Evolutionary conservation across 106 monocot genomes (phyloP).

Genomic region (Dioscorea dumetorum): DNA sequence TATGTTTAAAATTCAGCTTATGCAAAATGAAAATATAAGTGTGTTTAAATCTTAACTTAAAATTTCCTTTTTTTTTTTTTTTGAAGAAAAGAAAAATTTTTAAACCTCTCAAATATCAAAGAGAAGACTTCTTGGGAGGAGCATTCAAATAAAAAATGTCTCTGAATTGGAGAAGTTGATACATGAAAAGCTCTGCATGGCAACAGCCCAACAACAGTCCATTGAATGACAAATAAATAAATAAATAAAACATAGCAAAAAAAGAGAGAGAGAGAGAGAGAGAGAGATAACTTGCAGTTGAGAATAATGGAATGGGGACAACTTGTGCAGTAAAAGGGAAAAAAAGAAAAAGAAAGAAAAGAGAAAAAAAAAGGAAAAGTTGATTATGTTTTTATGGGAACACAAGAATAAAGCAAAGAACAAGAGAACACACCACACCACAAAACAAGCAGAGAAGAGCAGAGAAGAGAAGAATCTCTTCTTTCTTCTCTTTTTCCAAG

Average conservation of each 20-base stretch:
- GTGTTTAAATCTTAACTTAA: too few relatives aligned
- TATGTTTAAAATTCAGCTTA: too few relatives aligned
- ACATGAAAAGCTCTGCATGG: too few relatives aligned
- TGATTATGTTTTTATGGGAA: neutral
- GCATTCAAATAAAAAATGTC: too few relatives aligned
- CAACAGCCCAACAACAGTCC: neutral
- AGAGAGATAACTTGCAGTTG: neutral
- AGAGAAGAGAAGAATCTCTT: neutral
- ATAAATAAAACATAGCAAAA: neutral
- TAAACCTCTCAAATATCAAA: too few relatives aligned
- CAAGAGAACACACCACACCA: neutral
- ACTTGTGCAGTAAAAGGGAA: neutral
- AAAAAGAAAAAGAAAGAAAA: too few relatives aligned
- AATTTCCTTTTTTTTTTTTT: too few relatives aligned
- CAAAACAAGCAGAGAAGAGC: neutral
- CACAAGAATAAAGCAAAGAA: conserved; percentile 1
- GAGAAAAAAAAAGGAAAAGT: neutral
- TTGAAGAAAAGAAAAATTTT: too few relatives aligned
- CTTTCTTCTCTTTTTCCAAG: neutral
- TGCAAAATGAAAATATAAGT: too few relatives aligned
- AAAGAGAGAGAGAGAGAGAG: neutral
- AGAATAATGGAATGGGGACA: neutral
- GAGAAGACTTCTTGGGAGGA: too few relatives aligned
- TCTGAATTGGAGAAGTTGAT: too few relatives aligned
- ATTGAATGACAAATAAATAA: neutral